phyloP scores from a whole-genome alignment of 495 filamentous ascomycete species.

The Terfezia claveryi region DNA sequence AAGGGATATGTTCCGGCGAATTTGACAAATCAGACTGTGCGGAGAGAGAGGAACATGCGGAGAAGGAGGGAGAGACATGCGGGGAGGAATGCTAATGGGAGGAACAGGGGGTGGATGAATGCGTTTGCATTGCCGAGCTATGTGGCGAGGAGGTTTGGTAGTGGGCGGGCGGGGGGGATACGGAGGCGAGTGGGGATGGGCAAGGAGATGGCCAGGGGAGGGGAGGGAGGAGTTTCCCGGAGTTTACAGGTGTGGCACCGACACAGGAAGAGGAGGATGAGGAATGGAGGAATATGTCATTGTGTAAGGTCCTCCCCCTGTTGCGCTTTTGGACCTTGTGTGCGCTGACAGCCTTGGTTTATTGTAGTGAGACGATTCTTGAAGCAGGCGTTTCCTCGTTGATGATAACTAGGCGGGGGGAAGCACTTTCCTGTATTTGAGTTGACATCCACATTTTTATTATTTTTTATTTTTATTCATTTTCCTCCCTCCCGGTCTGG shows the following conservation, averaged over 20 bases:
- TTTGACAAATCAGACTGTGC: constrained; percentile 68
- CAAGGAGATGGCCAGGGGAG: background rate
- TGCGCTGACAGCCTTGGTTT: no score
- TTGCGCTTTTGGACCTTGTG: no score
- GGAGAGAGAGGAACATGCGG: constrained; percentile 40
- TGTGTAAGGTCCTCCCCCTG: constrained; percentile 4
- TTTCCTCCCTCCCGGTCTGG: no score
- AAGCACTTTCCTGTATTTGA: no score
- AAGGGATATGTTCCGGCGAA: constrained; percentile 37
- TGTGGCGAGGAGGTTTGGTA: background rate
- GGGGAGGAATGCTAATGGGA: background rate
- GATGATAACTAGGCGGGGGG: no score
- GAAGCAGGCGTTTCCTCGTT: no score
- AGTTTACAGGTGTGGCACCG: background rate
- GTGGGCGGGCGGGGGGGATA: background rate
- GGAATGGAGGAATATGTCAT: constrained; percentile 1
- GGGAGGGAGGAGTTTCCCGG: background rate
- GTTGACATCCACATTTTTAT: no score
- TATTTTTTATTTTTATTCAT: no score
- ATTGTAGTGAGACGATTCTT: no score
- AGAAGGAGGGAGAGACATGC: constrained; percentile 21
- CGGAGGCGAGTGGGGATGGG: background rate
- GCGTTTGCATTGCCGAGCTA: background rate
- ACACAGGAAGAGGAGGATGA: constrained; percentile 2
- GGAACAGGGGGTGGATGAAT: background rate